Evolutionary conservation across 1,139 yeast species (phyloP).

Genomic region (Zygoascus meyerae): DNA sequence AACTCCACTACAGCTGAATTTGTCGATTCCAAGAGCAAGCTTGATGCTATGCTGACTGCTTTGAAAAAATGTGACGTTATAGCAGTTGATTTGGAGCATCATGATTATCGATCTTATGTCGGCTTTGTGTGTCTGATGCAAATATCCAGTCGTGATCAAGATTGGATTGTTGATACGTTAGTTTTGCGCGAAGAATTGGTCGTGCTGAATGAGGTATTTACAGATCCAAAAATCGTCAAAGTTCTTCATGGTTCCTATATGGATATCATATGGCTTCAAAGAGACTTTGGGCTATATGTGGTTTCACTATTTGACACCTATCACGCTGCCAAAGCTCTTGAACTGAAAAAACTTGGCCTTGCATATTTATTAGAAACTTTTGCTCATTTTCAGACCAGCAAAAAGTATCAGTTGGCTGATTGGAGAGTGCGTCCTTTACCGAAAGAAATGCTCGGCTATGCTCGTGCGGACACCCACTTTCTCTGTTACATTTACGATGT

Average conservation of each 20-base stretch:
- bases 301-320: slow-evolving; percentile 90
- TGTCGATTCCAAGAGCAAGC: slow-evolving; percentile 56
- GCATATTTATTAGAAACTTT: slow-evolving; percentile 77
- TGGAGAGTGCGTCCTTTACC: slow-evolving; percentile 92
- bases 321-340: slow-evolving; percentile 76
- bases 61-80: slow-evolving; percentile 53
- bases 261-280: slow-evolving; percentile 96
- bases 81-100: slow-evolving; percentile 97
- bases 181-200: slow-evolving; percentile 67
- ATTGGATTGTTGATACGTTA: slow-evolving; percentile 76
- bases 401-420: slow-evolving; percentile 92
- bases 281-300: slow-evolving; percentile 87
- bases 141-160: slow-evolving; percentile 73
- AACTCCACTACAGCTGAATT: slow-evolving; percentile 55
- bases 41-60: slow-evolving; percentile 50
- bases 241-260: slow-evolving; percentile 95
- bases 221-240: slow-evolving; percentile 75
- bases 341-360: slow-evolving; percentile 74
- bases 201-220: slow-evolving; percentile 63
- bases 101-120: slow-evolving; percentile 81
- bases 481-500: slow-evolving; percentile 73
- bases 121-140: slow-evolving; percentile 95
- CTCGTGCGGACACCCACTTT: slow-evolving; percentile 94
- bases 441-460: slow-evolving; percentile 73
- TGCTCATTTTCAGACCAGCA: slow-evolving; percentile 83